phyloP scores from a whole-genome alignment of 345 rosid species.

The Euphorbia peplus region DNA sequence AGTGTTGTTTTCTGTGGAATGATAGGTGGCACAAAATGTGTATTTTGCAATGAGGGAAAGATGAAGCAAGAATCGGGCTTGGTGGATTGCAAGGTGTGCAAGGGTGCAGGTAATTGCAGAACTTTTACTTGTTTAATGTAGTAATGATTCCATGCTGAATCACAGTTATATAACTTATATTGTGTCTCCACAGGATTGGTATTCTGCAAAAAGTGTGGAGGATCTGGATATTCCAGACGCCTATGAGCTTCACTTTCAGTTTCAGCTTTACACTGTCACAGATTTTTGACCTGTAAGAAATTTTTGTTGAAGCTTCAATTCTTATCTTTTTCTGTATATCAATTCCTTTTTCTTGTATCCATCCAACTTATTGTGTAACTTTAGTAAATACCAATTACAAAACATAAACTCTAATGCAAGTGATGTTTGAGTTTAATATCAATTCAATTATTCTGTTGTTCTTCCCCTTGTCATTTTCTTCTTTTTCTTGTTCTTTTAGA shows the following conservation, averaged over 20 bases:
- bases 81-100: slow-evolving; percentile 80
- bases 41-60: slow-evolving; percentile 70
- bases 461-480: neutral
- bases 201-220: slow-evolving; percentile 70
- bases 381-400: neutral
- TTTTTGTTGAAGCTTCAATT: slow-evolving; percentile 14
- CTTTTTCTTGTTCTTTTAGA: neutral
- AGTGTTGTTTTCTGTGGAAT: slow-evolving; percentile 3
- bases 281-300: slow-evolving; percentile 19
- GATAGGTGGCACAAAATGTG: slow-evolving; percentile 91
- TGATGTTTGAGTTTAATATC: neutral
- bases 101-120: slow-evolving; percentile 98
- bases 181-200: slow-evolving; percentile 43
- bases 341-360: neutral
- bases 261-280: slow-evolving; percentile 7
- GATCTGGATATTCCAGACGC: slow-evolving; percentile 69
- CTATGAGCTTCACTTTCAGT: slow-evolving; percentile 35
- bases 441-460: slow-evolving; percentile 1
- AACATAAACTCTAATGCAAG: slow-evolving; percentile 25
- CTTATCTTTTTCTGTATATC: too few species aligned
- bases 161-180: too few species aligned
- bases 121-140: too few species aligned
- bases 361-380: slow-evolving; percentile 10
- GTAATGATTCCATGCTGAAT: neutral
- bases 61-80: slow-evolving; percentile 78